phyloP scores from a whole-genome alignment of 179 eudicot genomes.

The Heliamphora pulchella region DNA sequence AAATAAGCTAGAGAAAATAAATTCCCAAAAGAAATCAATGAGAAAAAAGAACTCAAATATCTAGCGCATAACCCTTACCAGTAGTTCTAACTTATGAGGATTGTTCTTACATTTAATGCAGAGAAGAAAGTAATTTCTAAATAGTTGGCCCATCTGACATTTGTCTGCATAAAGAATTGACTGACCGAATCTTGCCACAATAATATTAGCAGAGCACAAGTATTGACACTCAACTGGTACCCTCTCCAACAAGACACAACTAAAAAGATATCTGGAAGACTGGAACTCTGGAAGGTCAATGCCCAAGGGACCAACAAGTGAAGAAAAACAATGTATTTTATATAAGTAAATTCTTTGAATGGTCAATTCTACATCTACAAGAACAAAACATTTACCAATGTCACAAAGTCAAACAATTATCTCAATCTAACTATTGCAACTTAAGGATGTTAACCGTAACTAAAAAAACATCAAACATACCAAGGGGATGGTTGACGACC shows the following conservation, averaged over 20 bases:
- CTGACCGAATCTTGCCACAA: background rate
- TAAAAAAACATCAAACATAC: background rate
- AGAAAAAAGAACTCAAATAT: background rate
- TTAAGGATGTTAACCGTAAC: background rate
- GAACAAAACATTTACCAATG: background rate
- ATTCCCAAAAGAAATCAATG: background rate
- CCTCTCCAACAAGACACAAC: background rate
- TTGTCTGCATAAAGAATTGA: background rate
- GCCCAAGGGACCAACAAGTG: background rate
- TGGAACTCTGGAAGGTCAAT: background rate
- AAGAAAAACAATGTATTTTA: background rate
- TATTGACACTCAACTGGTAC: background rate
- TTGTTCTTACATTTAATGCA: background rate
- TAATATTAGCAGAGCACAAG: background rate
- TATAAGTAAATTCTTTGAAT: background rate
- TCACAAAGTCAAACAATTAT: background rate
- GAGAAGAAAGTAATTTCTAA: background rate
- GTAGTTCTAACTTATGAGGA: background rate
- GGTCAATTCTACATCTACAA: background rate
- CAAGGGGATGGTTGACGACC: background rate
- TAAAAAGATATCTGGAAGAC: background rate
- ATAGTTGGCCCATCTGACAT: background rate
- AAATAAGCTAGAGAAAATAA: background rate
- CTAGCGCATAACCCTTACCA: background rate
- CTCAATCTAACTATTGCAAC: background rate